Conservation (phyloP, 2,329 filamentous ascomycete genomes). For the Nakataea oryzae region DNA sequence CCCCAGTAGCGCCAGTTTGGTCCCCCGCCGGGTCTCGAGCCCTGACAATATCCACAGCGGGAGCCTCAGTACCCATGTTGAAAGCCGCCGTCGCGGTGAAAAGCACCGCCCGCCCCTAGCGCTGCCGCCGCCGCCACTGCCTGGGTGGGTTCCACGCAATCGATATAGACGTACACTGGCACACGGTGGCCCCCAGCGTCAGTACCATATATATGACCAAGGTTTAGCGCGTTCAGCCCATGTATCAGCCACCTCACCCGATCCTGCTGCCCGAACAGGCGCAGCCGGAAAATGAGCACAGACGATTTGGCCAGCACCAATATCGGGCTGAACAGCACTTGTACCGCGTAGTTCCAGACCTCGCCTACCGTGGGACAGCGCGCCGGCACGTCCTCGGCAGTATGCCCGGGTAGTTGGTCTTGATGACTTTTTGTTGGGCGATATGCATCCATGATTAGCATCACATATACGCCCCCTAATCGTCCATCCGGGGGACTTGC, state of each 20-base stretch:
- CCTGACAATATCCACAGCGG: slow-evolving; percentile 24
- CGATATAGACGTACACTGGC: slow-evolving; percentile 26
- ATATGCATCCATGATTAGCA: neutral
- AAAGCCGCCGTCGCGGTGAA: slow-evolving; percentile 24
- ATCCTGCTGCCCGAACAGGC: slow-evolving; percentile 19
- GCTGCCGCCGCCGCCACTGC: slow-evolving; percentile 21
- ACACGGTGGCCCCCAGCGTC: slow-evolving; percentile 19
- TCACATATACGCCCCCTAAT: neutral
- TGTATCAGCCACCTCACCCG: slow-evolving; percentile 17
- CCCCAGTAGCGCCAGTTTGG: slow-evolving; percentile 18
- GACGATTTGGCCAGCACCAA: slow-evolving; percentile 22
- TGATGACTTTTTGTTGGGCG: slow-evolving; percentile 13
- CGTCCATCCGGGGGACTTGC: no score
- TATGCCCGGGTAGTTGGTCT: slow-evolving; percentile 19
- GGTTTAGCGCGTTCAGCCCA: slow-evolving; percentile 18
- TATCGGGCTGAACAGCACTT: slow-evolving; percentile 24
- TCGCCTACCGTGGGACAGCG: slow-evolving; percentile 14
- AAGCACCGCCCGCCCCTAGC: slow-evolving; percentile 17
- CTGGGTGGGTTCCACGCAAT: slow-evolving; percentile 31
- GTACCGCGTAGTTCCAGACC: slow-evolving; percentile 20
- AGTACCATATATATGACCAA: slow-evolving; percentile 17
- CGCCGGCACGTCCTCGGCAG: slow-evolving; percentile 10
- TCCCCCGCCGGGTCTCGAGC: slow-evolving; percentile 17
- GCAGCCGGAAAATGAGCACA: slow-evolving; percentile 18
- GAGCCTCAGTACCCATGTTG: slow-evolving; percentile 31